Base-by-base conservation (phyloP, 768 basidiomycete species). In the Lentinula lateritia region DNA sequence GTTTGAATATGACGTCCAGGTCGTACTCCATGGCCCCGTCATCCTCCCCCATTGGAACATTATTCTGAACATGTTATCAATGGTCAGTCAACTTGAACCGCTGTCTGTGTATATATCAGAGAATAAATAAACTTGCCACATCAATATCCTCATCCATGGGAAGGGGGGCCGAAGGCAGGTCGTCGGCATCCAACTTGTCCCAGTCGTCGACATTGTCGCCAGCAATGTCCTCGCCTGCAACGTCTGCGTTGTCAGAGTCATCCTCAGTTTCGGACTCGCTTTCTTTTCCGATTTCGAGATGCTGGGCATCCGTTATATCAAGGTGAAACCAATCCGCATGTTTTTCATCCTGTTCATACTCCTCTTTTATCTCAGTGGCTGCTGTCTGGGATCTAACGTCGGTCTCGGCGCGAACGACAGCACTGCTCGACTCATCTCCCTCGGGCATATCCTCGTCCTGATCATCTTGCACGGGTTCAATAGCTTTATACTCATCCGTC, bases 11-110 rank as follows among this genome's bases (percentile, higher is more conserved):
- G 64, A 77, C 74, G 23, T 85, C 83, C 50, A 84, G 78, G 71
- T 96, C 93, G 62, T 96, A 95, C 64, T 89, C 85, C 79, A 83
- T 86, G 1, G 84, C 90, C 28, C 73, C 72, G 0, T 84, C 79
- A 34, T 75, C 80, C 67, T 92, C 91, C 12, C 91, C 93, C 91
- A 95, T 94, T 18, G 72, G 78, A 18, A 78, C 75, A 13, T 32
- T n/a, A 13, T 56, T 23, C 13, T 52, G 45, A 5, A 1, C 50
- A 4, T 32, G 50, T 4, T 52, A 48, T 48, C 46, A 48, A 9
- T 48, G 28, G 46, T 48, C 46, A 48, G 20, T 34, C 35, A 34
- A 28, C 23, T 23, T 23, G 18, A 8, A 12, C 23, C 10, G 28
- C 28, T 28, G 28, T 15, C 34, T n/a, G 32, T 16, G 34, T n/a